Conservation (phyloP, 106 monocot genomes). For the Phalaenopsis equestris region DNA sequence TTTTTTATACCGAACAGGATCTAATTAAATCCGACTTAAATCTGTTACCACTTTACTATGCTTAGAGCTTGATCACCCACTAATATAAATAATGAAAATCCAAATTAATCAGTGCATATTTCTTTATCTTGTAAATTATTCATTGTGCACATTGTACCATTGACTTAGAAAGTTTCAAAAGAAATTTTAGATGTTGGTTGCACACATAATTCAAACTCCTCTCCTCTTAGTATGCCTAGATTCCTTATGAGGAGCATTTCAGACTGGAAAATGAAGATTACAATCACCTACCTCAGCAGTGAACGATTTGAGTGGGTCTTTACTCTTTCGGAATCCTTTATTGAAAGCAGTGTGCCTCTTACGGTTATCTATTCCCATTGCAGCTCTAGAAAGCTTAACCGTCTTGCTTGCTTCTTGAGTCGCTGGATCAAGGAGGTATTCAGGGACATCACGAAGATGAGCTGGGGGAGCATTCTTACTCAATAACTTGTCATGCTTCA, state of each 20-base stretch:
- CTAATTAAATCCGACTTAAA: too few relatives aligned
- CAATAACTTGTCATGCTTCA: conserved; percentile 85
- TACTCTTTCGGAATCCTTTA: conserved; percentile 43
- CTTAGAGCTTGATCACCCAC: neutral
- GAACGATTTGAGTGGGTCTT: conserved; percentile 58
- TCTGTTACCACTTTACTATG: too few relatives aligned
- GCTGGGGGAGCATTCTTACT: conserved; percentile 63
- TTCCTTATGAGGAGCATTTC: neutral
- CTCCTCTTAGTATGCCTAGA: neutral
- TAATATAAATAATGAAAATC: neutral
- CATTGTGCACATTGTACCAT: neutral
- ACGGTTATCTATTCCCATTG: conserved; percentile 43
- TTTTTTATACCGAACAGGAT: too few relatives aligned
- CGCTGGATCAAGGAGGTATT: conserved; percentile 58
- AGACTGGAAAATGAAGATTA: neutral
- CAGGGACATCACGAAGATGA: conserved; percentile 74
- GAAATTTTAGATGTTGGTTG: neutral
- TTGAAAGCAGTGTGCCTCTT: conserved; percentile 22
- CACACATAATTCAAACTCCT: neutral
- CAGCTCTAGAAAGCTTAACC: conserved; percentile 72
- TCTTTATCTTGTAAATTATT: neutral
- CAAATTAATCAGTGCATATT: neutral
- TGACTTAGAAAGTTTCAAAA: neutral
- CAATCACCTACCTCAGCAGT: conserved; percentile 38
- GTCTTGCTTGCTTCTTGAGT: conserved; percentile 64